A percentile compares a stretch with the other conserved stretches of the same genome.
phyloP scores from a whole-genome alignment of 345 rosid species.

The Aegle marmelos region DNA sequence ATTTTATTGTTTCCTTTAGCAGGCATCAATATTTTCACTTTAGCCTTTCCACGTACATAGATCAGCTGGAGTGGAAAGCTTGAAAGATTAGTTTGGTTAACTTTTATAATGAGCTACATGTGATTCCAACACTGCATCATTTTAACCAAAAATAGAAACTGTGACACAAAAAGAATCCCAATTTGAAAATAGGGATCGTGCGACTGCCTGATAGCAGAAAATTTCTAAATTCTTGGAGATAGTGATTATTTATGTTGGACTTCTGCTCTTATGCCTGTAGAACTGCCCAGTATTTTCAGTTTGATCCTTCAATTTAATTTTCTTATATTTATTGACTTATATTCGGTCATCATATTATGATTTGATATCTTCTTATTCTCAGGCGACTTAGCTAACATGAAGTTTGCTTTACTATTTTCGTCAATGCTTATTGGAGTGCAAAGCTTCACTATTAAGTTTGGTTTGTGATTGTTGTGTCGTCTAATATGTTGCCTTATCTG shows the following conservation, averaged over 20 bases:
- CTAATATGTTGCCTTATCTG: background rate
- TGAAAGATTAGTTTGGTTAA: background rate
- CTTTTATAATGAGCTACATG: background rate
- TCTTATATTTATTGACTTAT: background rate
- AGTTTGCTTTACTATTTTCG: background rate
- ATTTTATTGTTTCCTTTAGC: background rate
- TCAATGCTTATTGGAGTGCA: background rate
- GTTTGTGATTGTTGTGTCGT: background rate
- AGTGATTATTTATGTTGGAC: background rate
- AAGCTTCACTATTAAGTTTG: background rate
- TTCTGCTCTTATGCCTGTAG: background rate
- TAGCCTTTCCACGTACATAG: background rate
- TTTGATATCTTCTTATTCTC: background rate
- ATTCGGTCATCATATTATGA: background rate
- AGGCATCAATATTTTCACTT: background rate
- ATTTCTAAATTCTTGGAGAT: background rate
- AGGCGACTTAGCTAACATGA: background rate
- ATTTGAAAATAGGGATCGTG: background rate
- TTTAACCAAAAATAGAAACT: too few relatives aligned
- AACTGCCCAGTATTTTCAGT: background rate
- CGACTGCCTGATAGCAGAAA: background rate
- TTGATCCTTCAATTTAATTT: background rate
- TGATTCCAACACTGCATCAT: background rate
- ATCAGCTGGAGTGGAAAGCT: background rate
- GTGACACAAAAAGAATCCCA: background rate